phyloP scores from a whole-genome alignment of 495 filamentous ascomycete species.

The Hypoxylon crocopeplum region DNA sequence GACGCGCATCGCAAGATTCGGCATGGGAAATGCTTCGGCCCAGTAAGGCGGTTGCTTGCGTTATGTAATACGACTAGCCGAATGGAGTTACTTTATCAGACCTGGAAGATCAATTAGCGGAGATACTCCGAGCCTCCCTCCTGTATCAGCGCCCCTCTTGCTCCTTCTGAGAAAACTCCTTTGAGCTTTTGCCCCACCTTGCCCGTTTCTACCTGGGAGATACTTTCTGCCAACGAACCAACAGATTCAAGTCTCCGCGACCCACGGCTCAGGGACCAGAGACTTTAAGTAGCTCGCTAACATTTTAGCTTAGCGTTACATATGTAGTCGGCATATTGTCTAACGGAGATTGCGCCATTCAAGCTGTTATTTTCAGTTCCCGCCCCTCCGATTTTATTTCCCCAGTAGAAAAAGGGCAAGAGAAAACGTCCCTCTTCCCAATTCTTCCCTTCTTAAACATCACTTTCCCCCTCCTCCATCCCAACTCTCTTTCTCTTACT shows the following conservation, averaged over 20 bases:
- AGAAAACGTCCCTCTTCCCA: conserved; percentile 39
- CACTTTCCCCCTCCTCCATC: conserved; percentile 26
- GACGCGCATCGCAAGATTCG: not conserved
- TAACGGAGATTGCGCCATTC: conserved; percentile 36
- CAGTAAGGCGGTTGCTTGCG: conserved; percentile 10
- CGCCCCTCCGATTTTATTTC: conserved; percentile 29
- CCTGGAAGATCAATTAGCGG: conserved; percentile 13
- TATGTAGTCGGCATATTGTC: conserved; percentile 22
- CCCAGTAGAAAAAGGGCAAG: conserved; percentile 22
- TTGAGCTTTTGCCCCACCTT: conserved; percentile 18
- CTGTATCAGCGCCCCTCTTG: conserved; percentile 15
- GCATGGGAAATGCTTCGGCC: conserved; percentile 4
- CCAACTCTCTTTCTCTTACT: conserved; percentile 32
- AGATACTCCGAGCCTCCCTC: conserved; percentile 32
- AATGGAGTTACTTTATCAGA: conserved; percentile 32
- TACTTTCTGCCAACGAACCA: no score
- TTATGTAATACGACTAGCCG: conserved; percentile 20
- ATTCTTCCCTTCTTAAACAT: conserved; percentile 35
- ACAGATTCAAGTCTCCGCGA: conserved; percentile 4
- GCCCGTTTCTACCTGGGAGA: no score
- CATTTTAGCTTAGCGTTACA: conserved; percentile 1
- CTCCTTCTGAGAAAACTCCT: conserved; percentile 28
- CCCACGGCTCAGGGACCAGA: conserved; percentile 16
- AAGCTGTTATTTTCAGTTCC: conserved; percentile 11
- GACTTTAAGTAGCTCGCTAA: conserved; percentile 2